These are phyloP conservation scores for Hypoxylon subgilvum DNA, from an alignment of 495 filamentous ascomycete species.

Conservation along the genomic window DNA sequence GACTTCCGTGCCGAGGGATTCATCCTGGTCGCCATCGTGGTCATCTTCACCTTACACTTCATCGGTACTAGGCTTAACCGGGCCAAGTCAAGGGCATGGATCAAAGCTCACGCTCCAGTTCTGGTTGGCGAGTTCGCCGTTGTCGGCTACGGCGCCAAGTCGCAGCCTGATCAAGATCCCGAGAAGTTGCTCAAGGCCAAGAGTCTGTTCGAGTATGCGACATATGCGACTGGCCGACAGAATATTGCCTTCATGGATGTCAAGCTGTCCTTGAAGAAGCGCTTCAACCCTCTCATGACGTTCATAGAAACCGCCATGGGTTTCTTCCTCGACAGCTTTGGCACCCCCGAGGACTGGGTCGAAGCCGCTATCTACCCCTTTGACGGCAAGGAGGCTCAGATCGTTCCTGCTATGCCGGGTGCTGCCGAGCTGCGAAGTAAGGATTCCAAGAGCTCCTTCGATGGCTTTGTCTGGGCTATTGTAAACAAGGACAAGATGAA, in stretches of 20 bases:
- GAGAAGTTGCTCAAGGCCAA: slow-evolving; percentile 80
- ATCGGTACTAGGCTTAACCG: slow-evolving; percentile 84
- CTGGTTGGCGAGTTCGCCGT: slow-evolving; percentile 83
- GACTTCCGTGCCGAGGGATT: slow-evolving; percentile 90
- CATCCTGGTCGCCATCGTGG: slow-evolving; percentile 73
- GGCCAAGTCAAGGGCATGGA: slow-evolving; percentile 79
- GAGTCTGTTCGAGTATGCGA: slow-evolving; percentile 77
- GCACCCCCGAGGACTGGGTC: slow-evolving; percentile 68
- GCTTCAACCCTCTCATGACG: slow-evolving; percentile 83
- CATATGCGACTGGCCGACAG: slow-evolving; percentile 92
- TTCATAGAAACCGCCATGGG: slow-evolving; percentile 68
- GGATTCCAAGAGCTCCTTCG: slow-evolving; percentile 76
- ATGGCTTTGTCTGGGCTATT: slow-evolving; percentile 92
- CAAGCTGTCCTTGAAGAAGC: slow-evolving; percentile 79
- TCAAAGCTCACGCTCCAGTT: slow-evolving; percentile 70
- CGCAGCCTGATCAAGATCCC: slow-evolving; percentile 49
- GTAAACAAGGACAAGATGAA: slow-evolving; percentile 96
- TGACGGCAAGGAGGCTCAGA: slow-evolving; percentile 84
- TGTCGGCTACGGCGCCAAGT: slow-evolving; percentile 74
- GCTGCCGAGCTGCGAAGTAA: slow-evolving; percentile 59
- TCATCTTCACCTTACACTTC: slow-evolving; percentile 79
- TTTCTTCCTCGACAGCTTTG: slow-evolving; percentile 80
- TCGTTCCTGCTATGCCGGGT: slow-evolving; percentile 65
- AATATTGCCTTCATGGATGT: slow-evolving; percentile 92
- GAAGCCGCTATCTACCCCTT: slow-evolving; percentile 83